Evolutionary conservation across 495 filamentous ascomycete genomes (phyloP).

Genomic region (Lasiosphaeria miniovina): DNA sequence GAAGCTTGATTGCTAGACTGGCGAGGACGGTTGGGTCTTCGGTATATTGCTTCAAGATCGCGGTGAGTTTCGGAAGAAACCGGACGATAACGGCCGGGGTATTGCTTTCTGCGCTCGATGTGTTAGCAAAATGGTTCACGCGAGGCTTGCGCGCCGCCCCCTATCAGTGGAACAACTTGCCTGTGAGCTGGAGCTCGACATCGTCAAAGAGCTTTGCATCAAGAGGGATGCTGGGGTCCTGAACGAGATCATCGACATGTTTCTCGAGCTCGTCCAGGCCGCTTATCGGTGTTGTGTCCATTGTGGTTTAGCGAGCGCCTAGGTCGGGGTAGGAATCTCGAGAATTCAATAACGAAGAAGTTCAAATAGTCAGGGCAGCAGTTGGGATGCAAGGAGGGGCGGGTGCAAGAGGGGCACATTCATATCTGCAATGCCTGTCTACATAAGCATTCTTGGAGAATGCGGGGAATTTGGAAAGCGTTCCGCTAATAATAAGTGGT

Average conservation of each 20-base stretch:
- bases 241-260: constrained; percentile 47
- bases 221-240: constrained; percentile 34
- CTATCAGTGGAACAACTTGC: constrained; percentile 21
- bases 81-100: constrained; percentile 44
- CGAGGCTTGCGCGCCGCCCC: not conserved
- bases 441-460: not conserved
- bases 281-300: constrained; percentile 37
- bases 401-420: too few species aligned
- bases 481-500: not conserved
- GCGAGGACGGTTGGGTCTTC: constrained; percentile 51
- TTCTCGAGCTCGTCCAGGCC: constrained; percentile 48
- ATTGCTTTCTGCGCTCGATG: constrained; percentile 37
- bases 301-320: not conserved
- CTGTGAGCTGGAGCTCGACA: constrained; percentile 52
- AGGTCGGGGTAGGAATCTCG: too few species aligned
- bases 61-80: constrained; percentile 48
- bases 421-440: too few species aligned
- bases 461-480: not conserved
- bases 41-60: constrained; percentile 46
- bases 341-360: too few species aligned
- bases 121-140: not conserved
- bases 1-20: constrained; percentile 51
- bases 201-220: constrained; percentile 51
- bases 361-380: constrained; percentile 20
- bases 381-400: constrained; percentile 10